A percentile compares a stretch with the other conserved stretches of the same genome.
Evolutionary conservation across 1,139 yeast species (phyloP).

Genomic region (Saccharomyces hybrid): DNA sequence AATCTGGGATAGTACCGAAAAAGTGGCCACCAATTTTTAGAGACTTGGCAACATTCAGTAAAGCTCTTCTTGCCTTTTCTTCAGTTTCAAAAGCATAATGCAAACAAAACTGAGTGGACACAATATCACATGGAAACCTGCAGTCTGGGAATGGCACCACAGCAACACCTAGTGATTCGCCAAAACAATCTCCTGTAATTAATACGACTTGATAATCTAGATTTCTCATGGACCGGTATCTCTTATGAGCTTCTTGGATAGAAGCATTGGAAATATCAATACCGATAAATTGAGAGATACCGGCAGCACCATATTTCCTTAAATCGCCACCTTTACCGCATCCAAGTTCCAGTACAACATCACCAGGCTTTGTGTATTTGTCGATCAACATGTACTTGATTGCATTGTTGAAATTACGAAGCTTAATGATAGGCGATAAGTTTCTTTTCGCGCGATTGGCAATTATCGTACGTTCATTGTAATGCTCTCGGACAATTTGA

Average conservation of each 20-base stretch:
- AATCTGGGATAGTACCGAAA: slow-evolving; percentile 90
- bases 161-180: slow-evolving; percentile 59
- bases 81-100: slow-evolving; percentile 93
- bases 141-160: slow-evolving; percentile 60
- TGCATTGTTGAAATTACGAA: slow-evolving; percentile 86
- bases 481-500: slow-evolving; percentile 69
- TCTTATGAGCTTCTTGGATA: slow-evolving; percentile 70
- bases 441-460: slow-evolving; percentile 60
- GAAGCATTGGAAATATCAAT: slow-evolving; percentile 89
- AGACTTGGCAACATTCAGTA: slow-evolving; percentile 69
- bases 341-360: slow-evolving; percentile 75
- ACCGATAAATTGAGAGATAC: slow-evolving; percentile 73
- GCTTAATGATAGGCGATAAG: slow-evolving; percentile 74
- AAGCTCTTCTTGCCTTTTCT: slow-evolving; percentile 61
- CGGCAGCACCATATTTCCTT: slow-evolving; percentile 75
- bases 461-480: slow-evolving; percentile 74
- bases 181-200: slow-evolving; percentile 90
- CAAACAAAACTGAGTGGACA: slow-evolving; percentile 82
- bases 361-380: slow-evolving; percentile 48
- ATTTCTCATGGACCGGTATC: slow-evolving; percentile 54
- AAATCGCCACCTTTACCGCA: slow-evolving; percentile 99
- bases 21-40: slow-evolving; percentile 77
- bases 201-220: slow-evolving; percentile 63
- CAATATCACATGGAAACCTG: slow-evolving; percentile 78
- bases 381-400: slow-evolving; percentile 82